These are phyloP conservation scores for Aspergillus nanangensis DNA, from an alignment of 495 filamentous ascomycete species.

Conservation along the genomic window DNA sequence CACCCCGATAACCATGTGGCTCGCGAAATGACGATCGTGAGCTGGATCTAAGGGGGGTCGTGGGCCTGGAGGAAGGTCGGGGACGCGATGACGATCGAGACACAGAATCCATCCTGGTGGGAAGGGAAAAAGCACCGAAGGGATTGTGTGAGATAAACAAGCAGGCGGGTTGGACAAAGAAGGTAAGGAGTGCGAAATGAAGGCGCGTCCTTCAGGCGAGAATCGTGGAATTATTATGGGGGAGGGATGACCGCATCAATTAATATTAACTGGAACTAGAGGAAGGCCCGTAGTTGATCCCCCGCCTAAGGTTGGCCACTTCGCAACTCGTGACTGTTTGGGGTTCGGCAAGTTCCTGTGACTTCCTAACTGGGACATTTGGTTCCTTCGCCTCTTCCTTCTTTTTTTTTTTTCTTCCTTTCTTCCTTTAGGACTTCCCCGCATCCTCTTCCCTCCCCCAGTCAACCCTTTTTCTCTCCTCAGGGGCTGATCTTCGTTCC, in stretches of 20 bases:
- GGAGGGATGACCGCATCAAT: neutral
- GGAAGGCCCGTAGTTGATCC: constrained; percentile 9
- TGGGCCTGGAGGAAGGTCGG: constrained; percentile 66
- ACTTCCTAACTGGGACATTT: too few species aligned
- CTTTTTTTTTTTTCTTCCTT: constrained; percentile 3
- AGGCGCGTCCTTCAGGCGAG: neutral
- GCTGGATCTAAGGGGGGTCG: constrained; percentile 86
- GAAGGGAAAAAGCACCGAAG: neutral
- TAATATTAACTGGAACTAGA: neutral
- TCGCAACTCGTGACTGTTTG: too few species aligned
- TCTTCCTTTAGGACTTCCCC: constrained; percentile 9
- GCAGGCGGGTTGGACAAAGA: neutral
- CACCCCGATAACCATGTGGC: constrained; percentile 49
- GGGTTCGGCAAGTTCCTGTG: too few species aligned
- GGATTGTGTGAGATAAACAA: neutral
- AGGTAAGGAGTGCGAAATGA: constrained; percentile 6
- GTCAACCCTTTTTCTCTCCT: constrained; percentile 1
- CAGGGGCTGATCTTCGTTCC: constrained; percentile 8
- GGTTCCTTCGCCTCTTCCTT: constrained; percentile 7
- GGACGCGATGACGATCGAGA: constrained; percentile 39
- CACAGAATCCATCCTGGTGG: constrained; percentile 27
- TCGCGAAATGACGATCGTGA: constrained; percentile 85
- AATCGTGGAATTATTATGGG: constrained; percentile 1
- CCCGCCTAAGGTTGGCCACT: constrained; percentile 7
- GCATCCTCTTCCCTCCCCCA: constrained; percentile 7